Evolutionary conservation across 306 rosid species (phyloP), one percentile per base, ranked within the genome.

Genomic region (Urtica urens): DNA sequence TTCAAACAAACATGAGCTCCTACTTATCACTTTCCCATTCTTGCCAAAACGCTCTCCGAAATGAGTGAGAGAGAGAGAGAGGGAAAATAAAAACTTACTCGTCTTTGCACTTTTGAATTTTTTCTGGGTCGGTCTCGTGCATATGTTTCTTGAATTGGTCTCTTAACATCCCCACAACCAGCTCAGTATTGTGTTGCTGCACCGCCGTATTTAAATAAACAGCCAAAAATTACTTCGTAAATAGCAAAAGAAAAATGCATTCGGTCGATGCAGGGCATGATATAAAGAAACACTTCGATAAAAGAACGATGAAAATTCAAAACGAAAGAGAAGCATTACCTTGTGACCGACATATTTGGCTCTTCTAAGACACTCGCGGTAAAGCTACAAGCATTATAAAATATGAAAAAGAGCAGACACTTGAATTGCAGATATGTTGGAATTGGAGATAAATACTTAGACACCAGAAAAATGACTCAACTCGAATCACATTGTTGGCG

Each of bases 281-380:
- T 23, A 31, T 9, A 15, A 20, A 19, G 35, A 33, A 1, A 20
- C 14, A 12, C n/a, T 14, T 23, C 5, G 7, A 40, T 10, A 31
- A 40, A 16, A 54, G 16, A 6, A 24, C 33, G 21, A 23, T 7
- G 21, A 23, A 5, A 35, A 14, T 12, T n/a, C 43, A 14, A 34
- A 39, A 16, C 43, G 23, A 61, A 1, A 15, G 10, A 19, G 18
- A 55, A 45, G 39, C 17, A 73, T 46, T 68, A 88, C 97, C 86
- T 60, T 78, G 42, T 72, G 75, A 23, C 97, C 97, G 42, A 90
- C 53, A 53, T 77, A 90, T 59, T 84, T 90, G 46, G 92, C 97
- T 75, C 95, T 70, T 42, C 97, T 82, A 4, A 84, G 74, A 46
- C 97, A 90, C 74, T 90, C 94, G 1, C 95, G 95, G 71, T 90